Evolutionary conservation across 805 yeast species (phyloP).

Genomic region (Candida cerambycidarum): DNA sequence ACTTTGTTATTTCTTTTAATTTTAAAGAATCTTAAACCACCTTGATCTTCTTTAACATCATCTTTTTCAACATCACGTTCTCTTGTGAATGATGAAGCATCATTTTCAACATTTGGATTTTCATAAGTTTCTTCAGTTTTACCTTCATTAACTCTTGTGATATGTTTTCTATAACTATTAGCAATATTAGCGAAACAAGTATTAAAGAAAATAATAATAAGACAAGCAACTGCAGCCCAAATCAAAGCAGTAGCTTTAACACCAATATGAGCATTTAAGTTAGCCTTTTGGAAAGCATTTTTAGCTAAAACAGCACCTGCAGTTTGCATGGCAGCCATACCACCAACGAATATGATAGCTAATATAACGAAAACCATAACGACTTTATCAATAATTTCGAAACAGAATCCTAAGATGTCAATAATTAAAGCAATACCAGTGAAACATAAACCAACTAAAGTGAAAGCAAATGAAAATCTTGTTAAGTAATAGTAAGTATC

Average conservation of each 20-base stretch:
- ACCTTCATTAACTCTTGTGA: constrained; percentile 34
- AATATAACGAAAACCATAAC: constrained; percentile 50
- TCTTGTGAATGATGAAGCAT: constrained; percentile 45
- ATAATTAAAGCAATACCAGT: constrained; percentile 61
- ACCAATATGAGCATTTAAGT: constrained; percentile 50
- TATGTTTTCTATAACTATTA: constrained; percentile 52
- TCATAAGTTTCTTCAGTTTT: constrained; percentile 23
- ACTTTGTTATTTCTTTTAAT: constrained; percentile 56
- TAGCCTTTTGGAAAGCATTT: constrained; percentile 57
- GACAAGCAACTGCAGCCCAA: constrained; percentile 67
- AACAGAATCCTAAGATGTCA: constrained; percentile 56
- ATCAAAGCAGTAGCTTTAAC: constrained; percentile 57
- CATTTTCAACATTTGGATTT: constrained; percentile 28
- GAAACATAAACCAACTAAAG: constrained; percentile 59
- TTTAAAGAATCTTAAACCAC: constrained; percentile 76
- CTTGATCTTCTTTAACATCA: constrained; percentile 35
- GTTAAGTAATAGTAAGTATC: constrained; percentile 61
- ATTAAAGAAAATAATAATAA: constrained; percentile 50
- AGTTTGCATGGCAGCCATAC: constrained; percentile 70
- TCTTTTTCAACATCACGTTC: constrained; percentile 28
- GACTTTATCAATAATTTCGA: constrained; percentile 53
- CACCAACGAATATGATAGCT: constrained; percentile 54
- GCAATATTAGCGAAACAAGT: constrained; percentile 51
- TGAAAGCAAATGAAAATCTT: constrained; percentile 64
- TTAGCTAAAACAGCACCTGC: constrained; percentile 77